phyloP scores from a whole-genome alignment of 257 asterid genomes.

The Linderniella brevidens region DNA sequence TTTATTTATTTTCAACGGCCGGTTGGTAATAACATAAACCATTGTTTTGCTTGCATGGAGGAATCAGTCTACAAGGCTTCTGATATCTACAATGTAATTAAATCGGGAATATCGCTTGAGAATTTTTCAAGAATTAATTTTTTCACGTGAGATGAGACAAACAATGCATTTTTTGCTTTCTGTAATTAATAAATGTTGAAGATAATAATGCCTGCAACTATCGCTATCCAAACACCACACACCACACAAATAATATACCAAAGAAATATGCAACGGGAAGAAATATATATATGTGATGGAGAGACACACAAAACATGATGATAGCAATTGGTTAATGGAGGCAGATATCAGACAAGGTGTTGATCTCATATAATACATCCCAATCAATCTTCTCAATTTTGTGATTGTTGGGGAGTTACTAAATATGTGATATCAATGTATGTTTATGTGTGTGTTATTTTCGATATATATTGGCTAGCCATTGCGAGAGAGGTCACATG shows the following conservation, averaged over 20 bases:
- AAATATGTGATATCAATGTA: slow-evolving; percentile 11
- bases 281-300: background rate
- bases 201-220: slow-evolving; percentile 15
- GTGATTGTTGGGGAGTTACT: slow-evolving; percentile 11
- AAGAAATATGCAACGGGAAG: background rate
- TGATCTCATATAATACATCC: slow-evolving; percentile 9
- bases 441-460: slow-evolving; percentile 15
- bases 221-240: slow-evolving; percentile 17
- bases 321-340: slow-evolving; percentile 13
- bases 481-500: slow-evolving; percentile 24
- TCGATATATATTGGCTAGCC: slow-evolving; percentile 1
- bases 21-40: no score
- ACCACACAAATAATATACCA: slow-evolving; percentile 9
- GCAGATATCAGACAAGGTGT: slow-evolving; percentile 17
- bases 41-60: no score
- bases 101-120: no score
- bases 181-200: slow-evolving; percentile 8
- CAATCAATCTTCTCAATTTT: slow-evolving; percentile 8
- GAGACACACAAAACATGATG: slow-evolving; percentile 10
- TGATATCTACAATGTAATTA: no score
- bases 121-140: no score
- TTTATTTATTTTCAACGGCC: no score
- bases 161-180: no score
- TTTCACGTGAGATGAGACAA: no score
- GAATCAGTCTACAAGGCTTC: no score